Evolutionary conservation across 345 rosid genomes (phyloP).

Genomic region (Moringa oleifera): DNA sequence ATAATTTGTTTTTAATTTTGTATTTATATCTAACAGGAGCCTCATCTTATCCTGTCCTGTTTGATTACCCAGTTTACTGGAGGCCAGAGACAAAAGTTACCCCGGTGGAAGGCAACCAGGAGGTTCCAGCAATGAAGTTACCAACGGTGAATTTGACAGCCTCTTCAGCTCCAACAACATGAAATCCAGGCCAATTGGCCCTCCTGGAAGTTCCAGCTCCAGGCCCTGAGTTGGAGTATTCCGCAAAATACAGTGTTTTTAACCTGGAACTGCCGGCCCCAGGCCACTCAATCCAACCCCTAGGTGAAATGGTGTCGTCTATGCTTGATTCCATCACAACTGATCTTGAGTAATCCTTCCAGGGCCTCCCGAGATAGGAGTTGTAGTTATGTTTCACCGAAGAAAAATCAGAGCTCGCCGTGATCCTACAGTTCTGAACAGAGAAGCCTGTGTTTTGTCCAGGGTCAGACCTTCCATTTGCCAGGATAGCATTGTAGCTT

Average conservation of each 20-base stretch:
- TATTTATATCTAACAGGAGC: too few relatives aligned
- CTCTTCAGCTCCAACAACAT: slow-evolving; percentile 33
- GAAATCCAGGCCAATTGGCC: slow-evolving; percentile 48
- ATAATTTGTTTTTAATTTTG: too few relatives aligned
- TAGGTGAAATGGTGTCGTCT: slow-evolving; percentile 36
- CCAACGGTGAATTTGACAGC: slow-evolving; percentile 45
- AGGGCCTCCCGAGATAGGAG: slow-evolving; percentile 74
- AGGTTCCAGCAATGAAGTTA: slow-evolving; percentile 36
- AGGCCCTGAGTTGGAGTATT: slow-evolving; percentile 41
- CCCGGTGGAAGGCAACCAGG: slow-evolving; percentile 65
- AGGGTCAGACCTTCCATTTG: slow-evolving; percentile 56
- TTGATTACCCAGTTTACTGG: too few relatives aligned
- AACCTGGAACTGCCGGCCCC: slow-evolving; percentile 20
- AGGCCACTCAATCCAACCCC: slow-evolving; percentile 80
- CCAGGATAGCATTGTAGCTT: slow-evolving; percentile 42
- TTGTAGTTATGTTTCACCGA: slow-evolving; percentile 22
- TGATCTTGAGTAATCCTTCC: slow-evolving; percentile 68
- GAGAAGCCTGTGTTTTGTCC: slow-evolving; percentile 78
- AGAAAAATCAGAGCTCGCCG: slow-evolving; percentile 27
- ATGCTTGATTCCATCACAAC: slow-evolving; percentile 64
- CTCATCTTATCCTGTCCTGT: too few relatives aligned
- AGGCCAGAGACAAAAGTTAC: slow-evolving; percentile 48
- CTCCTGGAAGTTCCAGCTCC: slow-evolving; percentile 38
- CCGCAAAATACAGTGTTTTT: slow-evolving; percentile 44
- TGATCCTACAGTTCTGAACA: slow-evolving; percentile 48